phyloP scores from a whole-genome alignment of 495 filamentous ascomycete species.

The Podospora australis region DNA sequence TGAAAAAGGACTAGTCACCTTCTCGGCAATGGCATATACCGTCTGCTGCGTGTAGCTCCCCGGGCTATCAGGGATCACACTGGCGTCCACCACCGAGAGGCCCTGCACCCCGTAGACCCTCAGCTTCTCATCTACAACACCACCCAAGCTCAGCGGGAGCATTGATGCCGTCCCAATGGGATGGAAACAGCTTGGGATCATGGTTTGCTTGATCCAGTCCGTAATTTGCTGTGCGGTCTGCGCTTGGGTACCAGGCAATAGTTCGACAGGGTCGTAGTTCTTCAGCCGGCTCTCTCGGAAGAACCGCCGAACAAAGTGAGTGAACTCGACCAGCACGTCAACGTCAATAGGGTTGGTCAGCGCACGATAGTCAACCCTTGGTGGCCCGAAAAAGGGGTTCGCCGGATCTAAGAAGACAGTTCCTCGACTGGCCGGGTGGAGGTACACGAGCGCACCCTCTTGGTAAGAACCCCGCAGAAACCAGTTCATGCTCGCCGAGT shows the following conservation, averaged over 20 bases:
- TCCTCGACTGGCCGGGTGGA: constrained; percentile 38
- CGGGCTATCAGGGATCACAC: constrained; percentile 31
- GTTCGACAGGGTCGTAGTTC: constrained; percentile 19
- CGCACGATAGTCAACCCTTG: constrained; percentile 40
- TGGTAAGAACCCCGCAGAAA: constrained; percentile 25
- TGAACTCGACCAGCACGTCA: constrained; percentile 34
- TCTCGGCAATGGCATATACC: constrained; percentile 38
- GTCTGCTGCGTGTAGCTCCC: constrained; percentile 34
- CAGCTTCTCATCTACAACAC: constrained; percentile 40
- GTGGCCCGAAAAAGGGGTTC: constrained; percentile 32
- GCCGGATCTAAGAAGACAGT: constrained; percentile 35
- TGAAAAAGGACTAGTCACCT: constrained; percentile 20
- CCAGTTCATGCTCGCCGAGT: constrained; percentile 34
- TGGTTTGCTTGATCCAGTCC: constrained; percentile 13
- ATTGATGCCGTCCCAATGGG: constrained; percentile 30
- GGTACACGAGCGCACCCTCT: constrained; percentile 26
- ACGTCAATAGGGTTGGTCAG: constrained; percentile 41
- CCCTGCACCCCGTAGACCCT: constrained; percentile 32
- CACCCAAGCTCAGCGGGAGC: constrained; percentile 47
- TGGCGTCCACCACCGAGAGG: constrained; percentile 37
- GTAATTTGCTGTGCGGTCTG: constrained; percentile 22
- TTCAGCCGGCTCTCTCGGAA: constrained; percentile 25
- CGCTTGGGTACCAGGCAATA: constrained; percentile 24
- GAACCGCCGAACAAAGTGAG: constrained; percentile 32
- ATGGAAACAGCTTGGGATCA: constrained; percentile 25